A percentile compares a stretch with the other conserved stretches of the same genome.
Conservation (phyloP, 345 rosid genomes). For the Eucalyptus pumila region DNA sequence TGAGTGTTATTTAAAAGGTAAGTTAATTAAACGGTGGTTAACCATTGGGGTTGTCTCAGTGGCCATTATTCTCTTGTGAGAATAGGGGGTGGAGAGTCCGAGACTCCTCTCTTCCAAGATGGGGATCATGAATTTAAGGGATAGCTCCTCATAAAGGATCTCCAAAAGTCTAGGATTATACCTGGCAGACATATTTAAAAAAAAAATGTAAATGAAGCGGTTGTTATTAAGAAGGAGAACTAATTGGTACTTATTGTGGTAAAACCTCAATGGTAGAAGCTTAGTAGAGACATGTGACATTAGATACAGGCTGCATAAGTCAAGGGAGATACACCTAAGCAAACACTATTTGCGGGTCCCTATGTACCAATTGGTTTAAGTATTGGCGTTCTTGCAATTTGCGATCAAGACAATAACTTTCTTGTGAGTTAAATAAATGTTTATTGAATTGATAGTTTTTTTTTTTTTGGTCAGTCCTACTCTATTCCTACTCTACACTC, state of each 20-base stretch:
- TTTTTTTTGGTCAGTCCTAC: too few relatives aligned
- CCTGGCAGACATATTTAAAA: accelerated
- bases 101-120: background rate
- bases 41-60: background rate
- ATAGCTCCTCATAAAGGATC: background rate
- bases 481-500: too few relatives aligned
- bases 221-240: too few relatives aligned
- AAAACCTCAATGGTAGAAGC: background rate
- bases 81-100: background rate
- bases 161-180: background rate
- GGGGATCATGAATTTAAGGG: background rate
- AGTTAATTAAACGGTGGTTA: background rate
- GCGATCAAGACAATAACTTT: background rate
- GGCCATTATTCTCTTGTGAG: background rate
- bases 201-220: too few relatives aligned
- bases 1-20: background rate
- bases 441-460: background rate
- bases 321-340: background rate
- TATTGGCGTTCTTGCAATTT: background rate
- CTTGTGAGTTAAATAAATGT: background rate
- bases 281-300: background rate
- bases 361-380: background rate
- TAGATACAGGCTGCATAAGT: background rate
- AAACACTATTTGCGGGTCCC: background rate
- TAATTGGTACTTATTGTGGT: too few relatives aligned